These are phyloP conservation scores for Ramaria rubella DNA, from an alignment of 768 basidiomycete species.

Conservation along the genomic window DNA sequence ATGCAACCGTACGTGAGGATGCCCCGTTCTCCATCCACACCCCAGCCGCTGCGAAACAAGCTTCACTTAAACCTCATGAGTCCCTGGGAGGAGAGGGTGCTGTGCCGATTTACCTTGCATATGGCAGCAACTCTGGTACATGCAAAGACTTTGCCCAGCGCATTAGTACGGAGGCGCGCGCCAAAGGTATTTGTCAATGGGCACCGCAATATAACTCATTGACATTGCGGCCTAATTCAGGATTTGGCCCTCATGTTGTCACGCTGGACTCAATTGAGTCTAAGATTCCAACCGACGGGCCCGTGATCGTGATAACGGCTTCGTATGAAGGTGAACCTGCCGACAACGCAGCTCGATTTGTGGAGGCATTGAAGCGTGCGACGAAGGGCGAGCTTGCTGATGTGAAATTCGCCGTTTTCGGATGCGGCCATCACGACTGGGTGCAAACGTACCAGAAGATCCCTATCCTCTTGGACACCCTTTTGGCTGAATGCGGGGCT, in stretches of 20 bases:
- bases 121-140: conserved; percentile 44
- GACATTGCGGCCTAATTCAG: conserved; percentile 20
- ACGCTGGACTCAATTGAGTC: conserved; percentile 35
- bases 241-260: conserved; percentile 33
- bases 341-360: conserved; percentile 41
- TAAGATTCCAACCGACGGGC: conserved; percentile 37
- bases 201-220: neutral
- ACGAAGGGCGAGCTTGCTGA: conserved; percentile 21
- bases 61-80: conserved; percentile 6
- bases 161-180: conserved; percentile 32
- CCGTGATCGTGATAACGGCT: conserved; percentile 40
- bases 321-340: conserved; percentile 47
- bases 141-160: conserved; percentile 43
- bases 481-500: conserved; percentile 30
- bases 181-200: conserved; percentile 26
- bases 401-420: conserved; percentile 40
- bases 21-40: neutral
- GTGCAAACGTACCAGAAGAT: conserved; percentile 40
- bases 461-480: conserved; percentile 35
- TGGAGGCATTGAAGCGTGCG: conserved; percentile 33
- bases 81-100: conserved; percentile 7
- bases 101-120: conserved; percentile 33
- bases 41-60: conserved; percentile 10
- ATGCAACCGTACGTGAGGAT: conserved; percentile 30
- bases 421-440: conserved; percentile 47